Evolutionary conservation across 345 rosid genomes (phyloP).

Genomic region (Camelina laxa): DNA sequence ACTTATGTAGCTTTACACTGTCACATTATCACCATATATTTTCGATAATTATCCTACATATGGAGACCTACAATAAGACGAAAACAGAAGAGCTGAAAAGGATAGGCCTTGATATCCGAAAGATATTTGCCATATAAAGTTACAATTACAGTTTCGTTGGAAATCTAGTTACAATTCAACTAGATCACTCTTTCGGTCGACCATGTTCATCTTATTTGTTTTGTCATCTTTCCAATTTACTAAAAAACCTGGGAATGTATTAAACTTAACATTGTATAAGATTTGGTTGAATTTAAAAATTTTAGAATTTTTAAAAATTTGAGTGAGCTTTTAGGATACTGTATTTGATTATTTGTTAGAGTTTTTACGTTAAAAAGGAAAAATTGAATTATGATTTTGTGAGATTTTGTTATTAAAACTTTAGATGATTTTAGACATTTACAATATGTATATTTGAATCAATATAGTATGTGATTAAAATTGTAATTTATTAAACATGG

Average conservation of each 20-base stretch:
- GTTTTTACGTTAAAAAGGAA: too few relatives aligned
- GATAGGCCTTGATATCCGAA: slow-evolving; percentile 27
- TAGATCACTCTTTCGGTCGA: slow-evolving; percentile 11
- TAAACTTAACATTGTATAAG: too few relatives aligned
- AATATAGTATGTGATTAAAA: too few relatives aligned
- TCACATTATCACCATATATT: slow-evolving; percentile 22
- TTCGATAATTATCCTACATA: slow-evolving; percentile 31
- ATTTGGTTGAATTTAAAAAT: too few relatives aligned
- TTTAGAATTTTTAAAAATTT: too few relatives aligned
- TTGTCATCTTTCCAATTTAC: not conserved
- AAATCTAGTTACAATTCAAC: slow-evolving; percentile 29
- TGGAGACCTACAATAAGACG: not conserved
- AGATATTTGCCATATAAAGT: slow-evolving; percentile 24
- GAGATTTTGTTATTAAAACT: too few relatives aligned
- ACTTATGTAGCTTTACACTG: slow-evolving; percentile 31
- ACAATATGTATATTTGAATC: too few relatives aligned
- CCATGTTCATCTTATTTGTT: slow-evolving; percentile 20
- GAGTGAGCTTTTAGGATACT: too few relatives aligned
- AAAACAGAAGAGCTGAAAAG: slow-evolving; percentile 33
- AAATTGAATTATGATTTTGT: too few relatives aligned
- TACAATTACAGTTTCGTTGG: slow-evolving; percentile 12
- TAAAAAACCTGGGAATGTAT: not conserved
- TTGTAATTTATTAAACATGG: too few relatives aligned
- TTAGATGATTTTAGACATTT: too few relatives aligned
- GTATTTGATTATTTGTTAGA: too few relatives aligned